Conservation (phyloP, 139 green algal species). For the Closterium sp. region DNA sequence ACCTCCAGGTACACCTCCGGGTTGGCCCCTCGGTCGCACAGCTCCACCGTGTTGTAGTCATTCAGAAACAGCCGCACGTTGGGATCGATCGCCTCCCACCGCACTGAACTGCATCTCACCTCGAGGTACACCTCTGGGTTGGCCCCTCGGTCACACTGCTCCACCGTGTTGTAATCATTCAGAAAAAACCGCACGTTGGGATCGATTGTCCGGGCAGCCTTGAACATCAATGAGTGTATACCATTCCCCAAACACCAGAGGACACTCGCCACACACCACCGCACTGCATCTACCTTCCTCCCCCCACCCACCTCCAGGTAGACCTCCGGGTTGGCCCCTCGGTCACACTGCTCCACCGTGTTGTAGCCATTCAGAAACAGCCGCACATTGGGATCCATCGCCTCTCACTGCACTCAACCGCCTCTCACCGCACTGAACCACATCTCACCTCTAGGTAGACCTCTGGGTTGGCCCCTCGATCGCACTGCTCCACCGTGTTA, state of each 20-base stretch:
- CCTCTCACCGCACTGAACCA: too few relatives aligned
- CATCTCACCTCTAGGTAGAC: slow-evolving; percentile 5
- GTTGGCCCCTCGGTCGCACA: slow-evolving; percentile 4
- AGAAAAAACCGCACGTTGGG: too few relatives aligned
- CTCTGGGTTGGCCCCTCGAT: slow-evolving; percentile 12
- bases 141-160: too few relatives aligned
- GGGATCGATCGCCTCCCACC: too few relatives aligned
- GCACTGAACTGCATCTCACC: neutral
- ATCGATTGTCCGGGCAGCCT: too few relatives aligned
- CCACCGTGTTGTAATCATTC: too few relatives aligned
- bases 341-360: neutral
- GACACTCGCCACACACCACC: too few relatives aligned
- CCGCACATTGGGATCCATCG: neutral
- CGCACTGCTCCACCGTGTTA: slow-evolving; percentile 43
- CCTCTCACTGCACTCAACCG: neutral
- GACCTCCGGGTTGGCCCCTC: neutral
- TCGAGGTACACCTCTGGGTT: neutral
- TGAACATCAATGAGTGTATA: too few relatives aligned
- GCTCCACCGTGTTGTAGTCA: neutral
- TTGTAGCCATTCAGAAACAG: neutral
- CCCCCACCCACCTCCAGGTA: neutral
- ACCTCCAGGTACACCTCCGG: neutral
- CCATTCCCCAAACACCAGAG: too few relatives aligned
- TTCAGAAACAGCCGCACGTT: too few relatives aligned
- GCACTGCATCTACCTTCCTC: too few relatives aligned